Evolutionary conservation across 2,329 filamentous ascomycete genomes (phyloP), one percentile per base, ranked within the genome.

Genomic region (Fusarium sp.): DNA sequence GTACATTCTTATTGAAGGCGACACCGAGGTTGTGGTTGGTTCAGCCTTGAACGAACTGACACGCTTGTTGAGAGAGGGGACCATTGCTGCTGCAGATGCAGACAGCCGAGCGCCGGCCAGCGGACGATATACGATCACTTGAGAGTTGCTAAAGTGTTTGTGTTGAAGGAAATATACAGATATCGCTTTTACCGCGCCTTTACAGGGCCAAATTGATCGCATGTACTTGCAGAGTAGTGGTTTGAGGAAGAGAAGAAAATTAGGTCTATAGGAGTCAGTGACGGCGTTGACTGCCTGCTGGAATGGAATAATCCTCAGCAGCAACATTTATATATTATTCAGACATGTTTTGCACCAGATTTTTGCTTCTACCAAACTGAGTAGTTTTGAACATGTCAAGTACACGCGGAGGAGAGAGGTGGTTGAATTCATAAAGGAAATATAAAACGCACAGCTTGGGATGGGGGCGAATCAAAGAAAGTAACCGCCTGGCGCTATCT

Each of bases 1-100:
- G 69, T 99, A 98, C 74, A 97, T 99, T 70, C 84, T 99, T 58
- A 96, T 99, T 53, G 95, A 99, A 75, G 95, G 95, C 37, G 95
- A 99, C 71, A 98, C 95, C 0, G 95, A 99, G 76, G 82, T 97
- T 49, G 88, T 93, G 29, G 95, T 99, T 25, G 91, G 91, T 47
- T 90, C 91, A 70, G 95, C 95, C 3, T 92, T 99, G 85, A 86
- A 88, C 66, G 93, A 98, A 77, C 82, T 99, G 65, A 94, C 93
- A 72, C 86, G 93, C 42, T 79, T 97, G 70, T 78, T 99, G 67
- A 92, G 90, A 73, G 95, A 98, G 76, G 95, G 92, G 11, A 97
- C 93, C 0, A 87, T 96, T 70, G 92, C 92, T 13, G 93, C 93
- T 10, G 91, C 90, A 23, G 93, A 97, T 70, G 89, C 90, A n/a